Conservation (phyloP, 2,329 filamentous ascomycete genomes). For the Aspergillus novoparasiticus region DNA sequence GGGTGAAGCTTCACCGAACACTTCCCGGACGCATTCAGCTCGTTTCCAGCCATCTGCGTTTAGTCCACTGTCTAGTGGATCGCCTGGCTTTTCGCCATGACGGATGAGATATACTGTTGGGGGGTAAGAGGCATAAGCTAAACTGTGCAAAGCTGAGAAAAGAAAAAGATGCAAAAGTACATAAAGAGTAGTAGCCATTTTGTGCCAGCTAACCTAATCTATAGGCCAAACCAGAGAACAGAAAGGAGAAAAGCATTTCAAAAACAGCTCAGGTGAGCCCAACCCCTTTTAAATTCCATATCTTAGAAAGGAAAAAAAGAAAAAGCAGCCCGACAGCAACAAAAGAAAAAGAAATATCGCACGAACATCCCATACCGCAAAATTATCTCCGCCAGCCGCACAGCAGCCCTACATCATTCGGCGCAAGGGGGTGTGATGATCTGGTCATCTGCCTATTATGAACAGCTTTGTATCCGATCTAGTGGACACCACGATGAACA, state of each 20-base stretch:
- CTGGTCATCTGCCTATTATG: neutral
- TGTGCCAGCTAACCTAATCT: neutral
- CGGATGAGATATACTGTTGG: constrained; percentile 35
- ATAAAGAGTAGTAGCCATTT: constrained; percentile 1
- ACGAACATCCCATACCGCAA: neutral
- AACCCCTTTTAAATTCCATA: neutral
- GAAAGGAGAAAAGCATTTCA: neutral
- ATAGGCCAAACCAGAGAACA: neutral
- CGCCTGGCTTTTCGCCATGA: constrained; percentile 32
- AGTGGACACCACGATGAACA: neutral
- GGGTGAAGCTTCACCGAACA: constrained; percentile 27
- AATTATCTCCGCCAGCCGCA: neutral
- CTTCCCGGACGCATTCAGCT: constrained; percentile 30
- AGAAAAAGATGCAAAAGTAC: constrained; percentile 3
- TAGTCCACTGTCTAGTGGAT: constrained; percentile 27
- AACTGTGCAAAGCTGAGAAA: neutral
- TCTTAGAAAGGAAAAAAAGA: neutral
- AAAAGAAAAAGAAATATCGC: neutral
- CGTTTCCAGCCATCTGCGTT: constrained; percentile 28
- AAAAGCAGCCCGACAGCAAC: neutral
- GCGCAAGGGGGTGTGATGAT: neutral
- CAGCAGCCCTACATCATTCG: neutral
- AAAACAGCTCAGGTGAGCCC: neutral
- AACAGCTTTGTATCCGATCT: neutral
- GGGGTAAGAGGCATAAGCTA: constrained; percentile 9